Base-by-base conservation (phyloP, 352 stramenopile species). In the Pythium angustatum region DNA sequence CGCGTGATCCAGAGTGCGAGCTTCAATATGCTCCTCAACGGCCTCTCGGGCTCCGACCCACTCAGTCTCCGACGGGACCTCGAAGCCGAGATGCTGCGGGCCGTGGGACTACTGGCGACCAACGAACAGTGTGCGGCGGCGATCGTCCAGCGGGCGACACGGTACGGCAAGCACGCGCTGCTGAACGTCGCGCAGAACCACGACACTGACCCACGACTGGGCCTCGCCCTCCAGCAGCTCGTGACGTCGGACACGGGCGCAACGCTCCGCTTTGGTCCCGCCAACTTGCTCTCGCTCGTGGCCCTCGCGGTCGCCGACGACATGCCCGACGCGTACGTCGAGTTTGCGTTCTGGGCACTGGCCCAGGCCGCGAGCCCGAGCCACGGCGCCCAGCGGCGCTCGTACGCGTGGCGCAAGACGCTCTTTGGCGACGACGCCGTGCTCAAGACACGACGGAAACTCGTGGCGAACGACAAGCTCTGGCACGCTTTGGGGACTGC, bases 281-380 rank as follows among this genome's bases (percentile, higher is more conserved):
- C 83, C 1, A 87, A 92, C 56, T 71, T 92, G 11, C 77, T 81
- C 14, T 92, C 83, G 9, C 66, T 92, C 15, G 51, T 92, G 24
- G 77, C 83, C 0, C 66, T 92, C 10, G 83, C 78, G 0, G 76
- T 87, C 9, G 76, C 83, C 0, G 64, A 78, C n/a, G 65, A 82
- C 15, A 62, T 89, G 7, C 83, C 83, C 0, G 75, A 87, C 30
- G 66, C 77, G 43, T 92, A 90, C 47, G 34, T 85, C 4, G 77
- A 87, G 68, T 92, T 92, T 59, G 79, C 81, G 2, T 62, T 87
- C n/a, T 92, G 83, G 83, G 83, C 68, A 2, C 58, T 92, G 3
- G 26, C 27, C 27, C n/a, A 27, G 5, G 55, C 55, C 30, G 41
- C 55, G 41, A 45, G n/a, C 28, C 22, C 52, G n/a, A 17, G 17